These are phyloP conservation scores for Pichia phayaonensis DNA, from an alignment of 805 yeast genomes.

Conservation along the genomic window DNA sequence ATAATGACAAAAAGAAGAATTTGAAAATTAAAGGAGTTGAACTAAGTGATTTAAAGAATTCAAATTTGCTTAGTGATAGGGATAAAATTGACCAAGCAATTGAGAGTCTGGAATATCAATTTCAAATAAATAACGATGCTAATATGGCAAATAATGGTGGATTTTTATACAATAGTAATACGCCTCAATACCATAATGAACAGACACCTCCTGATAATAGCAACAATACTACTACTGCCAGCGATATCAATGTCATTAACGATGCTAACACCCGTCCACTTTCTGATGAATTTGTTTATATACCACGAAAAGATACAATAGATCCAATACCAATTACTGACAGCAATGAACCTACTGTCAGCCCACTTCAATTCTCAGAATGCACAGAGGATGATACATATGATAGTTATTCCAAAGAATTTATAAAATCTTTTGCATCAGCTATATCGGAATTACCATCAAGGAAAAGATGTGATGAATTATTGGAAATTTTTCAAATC, in stretches of 20 bases:
- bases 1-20: conserved; percentile 46
- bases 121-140: background rate
- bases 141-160: background rate
- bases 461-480: conserved; percentile 40
- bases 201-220: background rate
- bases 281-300: background rate
- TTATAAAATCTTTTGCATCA: conserved; percentile 25
- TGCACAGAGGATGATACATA: conserved; percentile 1
- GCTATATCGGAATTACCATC: conserved; percentile 33
- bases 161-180: background rate
- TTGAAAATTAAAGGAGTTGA: conserved; percentile 20
- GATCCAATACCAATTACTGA: background rate
- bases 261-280: background rate
- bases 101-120: background rate
- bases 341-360: background rate
- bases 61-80: background rate
- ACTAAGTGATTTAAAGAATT: background rate
- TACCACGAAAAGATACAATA: conserved; percentile 1
- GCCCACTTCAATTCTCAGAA: background rate
- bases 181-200: background rate
- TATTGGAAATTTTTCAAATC: conserved; percentile 39
- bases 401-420: conserved; percentile 5
- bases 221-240: no score
- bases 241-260: background rate
- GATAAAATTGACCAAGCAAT: background rate